Evolutionary conservation across 1,139 yeast genomes (phyloP).

Genomic region (Pichia sp.): DNA sequence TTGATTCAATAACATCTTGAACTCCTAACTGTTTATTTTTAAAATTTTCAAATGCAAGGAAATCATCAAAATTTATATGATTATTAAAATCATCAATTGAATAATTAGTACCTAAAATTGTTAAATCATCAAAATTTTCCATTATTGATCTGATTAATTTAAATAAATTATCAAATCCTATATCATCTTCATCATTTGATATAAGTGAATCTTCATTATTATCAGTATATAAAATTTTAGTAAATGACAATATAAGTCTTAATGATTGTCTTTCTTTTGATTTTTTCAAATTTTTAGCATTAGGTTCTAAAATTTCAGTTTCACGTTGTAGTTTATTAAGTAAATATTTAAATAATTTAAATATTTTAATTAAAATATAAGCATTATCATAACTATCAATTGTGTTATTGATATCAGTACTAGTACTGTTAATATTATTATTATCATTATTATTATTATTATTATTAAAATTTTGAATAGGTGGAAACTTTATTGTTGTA

Average conservation of each 20-base stretch:
- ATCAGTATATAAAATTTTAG: constrained; percentile 28
- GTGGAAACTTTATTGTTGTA: not conserved
- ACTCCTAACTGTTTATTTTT: constrained; percentile 15
- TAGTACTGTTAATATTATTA: too few relatives aligned
- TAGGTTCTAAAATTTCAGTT: constrained; percentile 20
- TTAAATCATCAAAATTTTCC: constrained; percentile 19
- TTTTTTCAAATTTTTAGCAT: constrained; percentile 19
- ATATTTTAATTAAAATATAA: constrained; percentile 26
- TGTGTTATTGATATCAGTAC: not conserved
- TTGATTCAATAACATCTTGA: constrained; percentile 9
- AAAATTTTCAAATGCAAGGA: constrained; percentile 22
- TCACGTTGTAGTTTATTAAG: constrained; percentile 24
- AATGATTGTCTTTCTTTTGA: constrained; percentile 24
- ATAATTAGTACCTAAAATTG: constrained; percentile 15
- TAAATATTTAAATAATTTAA: constrained; percentile 24
- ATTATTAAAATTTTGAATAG: too few relatives aligned
- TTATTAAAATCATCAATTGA: constrained; percentile 21
- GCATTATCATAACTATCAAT: constrained; percentile 25
- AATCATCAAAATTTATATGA: constrained; percentile 23
- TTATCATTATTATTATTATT: not conserved
- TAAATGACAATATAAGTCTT: constrained; percentile 26
- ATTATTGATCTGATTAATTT: constrained; percentile 23
- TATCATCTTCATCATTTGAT: constrained; percentile 18
- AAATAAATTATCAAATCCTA: constrained; percentile 28
- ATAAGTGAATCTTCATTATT: constrained; percentile 7